Conservation (phyloP, 176 grass and related monocot species). For the Lolium perenne region DNA sequence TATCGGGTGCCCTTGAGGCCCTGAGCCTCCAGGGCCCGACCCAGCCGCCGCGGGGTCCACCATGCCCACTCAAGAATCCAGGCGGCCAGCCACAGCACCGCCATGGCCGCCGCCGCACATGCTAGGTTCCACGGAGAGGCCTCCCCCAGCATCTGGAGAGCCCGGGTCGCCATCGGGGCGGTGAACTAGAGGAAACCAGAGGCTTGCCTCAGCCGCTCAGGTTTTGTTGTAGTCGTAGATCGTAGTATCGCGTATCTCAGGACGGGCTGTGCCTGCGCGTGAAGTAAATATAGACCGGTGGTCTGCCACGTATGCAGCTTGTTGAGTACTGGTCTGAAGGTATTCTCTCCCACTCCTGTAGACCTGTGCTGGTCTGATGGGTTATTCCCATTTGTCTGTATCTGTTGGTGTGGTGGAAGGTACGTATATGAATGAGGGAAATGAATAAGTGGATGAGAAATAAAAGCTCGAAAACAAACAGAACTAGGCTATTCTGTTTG, state of each 20-base stretch:
- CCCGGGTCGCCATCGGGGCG: not conserved
- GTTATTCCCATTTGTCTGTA: too few species aligned
- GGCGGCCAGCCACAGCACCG: constrained; percentile 41
- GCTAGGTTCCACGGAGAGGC: constrained; percentile 41
- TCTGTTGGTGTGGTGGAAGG: too few species aligned
- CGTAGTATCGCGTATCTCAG: not conserved
- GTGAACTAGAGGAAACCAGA: constrained; percentile 4
- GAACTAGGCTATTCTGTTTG: too few species aligned
- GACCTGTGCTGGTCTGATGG: too few species aligned
- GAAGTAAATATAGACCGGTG: not conserved
- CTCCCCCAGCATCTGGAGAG: constrained; percentile 6
- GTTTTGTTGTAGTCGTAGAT: not conserved
- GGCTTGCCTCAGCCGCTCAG: not conserved
- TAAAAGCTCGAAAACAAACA: too few species aligned
- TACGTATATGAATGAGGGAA: too few species aligned
- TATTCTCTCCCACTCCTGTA: not conserved
- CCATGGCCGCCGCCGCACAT: constrained; percentile 33
- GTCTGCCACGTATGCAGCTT: not conserved
- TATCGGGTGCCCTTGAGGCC: constrained; percentile 55
- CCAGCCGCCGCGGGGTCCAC: constrained; percentile 64
- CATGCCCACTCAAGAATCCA: constrained; percentile 54
- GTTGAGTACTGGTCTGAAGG: not conserved
- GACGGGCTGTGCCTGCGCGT: not conserved
- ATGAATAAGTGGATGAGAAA: too few species aligned
- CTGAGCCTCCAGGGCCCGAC: constrained; percentile 45